Evolutionary conservation across 805 yeast species (phyloP).

Genomic region (Yueomyces sinensis): DNA sequence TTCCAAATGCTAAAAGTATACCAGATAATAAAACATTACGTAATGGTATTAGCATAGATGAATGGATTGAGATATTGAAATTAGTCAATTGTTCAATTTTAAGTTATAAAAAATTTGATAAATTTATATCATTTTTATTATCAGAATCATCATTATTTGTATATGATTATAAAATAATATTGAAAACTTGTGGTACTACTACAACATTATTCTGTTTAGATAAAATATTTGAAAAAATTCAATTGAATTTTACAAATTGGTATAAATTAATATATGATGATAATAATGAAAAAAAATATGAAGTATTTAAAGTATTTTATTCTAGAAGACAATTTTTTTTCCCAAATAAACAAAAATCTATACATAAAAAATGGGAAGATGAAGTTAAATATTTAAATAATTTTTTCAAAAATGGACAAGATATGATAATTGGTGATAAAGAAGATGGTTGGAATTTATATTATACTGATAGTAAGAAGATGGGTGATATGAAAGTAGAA

Average conservation of each 20-base stretch:
- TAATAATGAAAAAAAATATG: constrained; percentile 9
- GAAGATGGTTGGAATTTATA: constrained; percentile 78
- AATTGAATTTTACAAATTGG: constrained; percentile 29
- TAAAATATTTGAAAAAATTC: constrained; percentile 42
- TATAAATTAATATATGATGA: not conserved
- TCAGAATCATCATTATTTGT: constrained; percentile 88
- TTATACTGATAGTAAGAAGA: constrained; percentile 35
- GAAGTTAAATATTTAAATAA: constrained; percentile 62
- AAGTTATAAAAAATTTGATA: constrained; percentile 55
- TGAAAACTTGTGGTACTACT: constrained; percentile 95
- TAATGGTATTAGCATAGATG: constrained; percentile 45
- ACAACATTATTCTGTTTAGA: constrained; percentile 72
- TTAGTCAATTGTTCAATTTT: constrained; percentile 79
- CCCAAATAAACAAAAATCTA: constrained; percentile 68
- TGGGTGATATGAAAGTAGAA: constrained; percentile 1
- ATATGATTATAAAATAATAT: constrained; percentile 68
- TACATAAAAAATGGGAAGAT: constrained; percentile 75
- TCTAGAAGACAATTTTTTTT: constrained; percentile 89
- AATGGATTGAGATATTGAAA: constrained; percentile 66
- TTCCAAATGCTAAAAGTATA: constrained; percentile 31
- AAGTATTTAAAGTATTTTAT: constrained; percentile 63
- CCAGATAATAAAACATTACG: constrained; percentile 35
- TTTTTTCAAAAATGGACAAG: constrained; percentile 46
- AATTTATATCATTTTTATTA: constrained; percentile 70
- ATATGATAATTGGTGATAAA: constrained; percentile 70